Evolutionary conservation across 352 stramenopile genomes (phyloP).

Genomic region (Pythium vanterpoolii): DNA sequence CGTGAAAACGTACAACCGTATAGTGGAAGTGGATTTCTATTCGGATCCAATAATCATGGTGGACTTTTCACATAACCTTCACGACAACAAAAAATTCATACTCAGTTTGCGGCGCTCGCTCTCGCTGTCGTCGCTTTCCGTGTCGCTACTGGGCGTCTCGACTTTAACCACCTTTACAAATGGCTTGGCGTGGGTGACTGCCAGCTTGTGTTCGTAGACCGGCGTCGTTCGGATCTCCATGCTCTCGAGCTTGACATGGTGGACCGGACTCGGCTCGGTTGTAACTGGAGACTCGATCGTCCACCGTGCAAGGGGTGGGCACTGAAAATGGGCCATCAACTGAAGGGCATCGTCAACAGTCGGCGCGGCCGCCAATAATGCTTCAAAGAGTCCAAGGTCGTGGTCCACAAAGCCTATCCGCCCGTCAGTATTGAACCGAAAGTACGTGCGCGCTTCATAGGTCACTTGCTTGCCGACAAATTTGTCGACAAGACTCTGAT

Average conservation of each 20-base stretch:
- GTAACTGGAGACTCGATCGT: constrained; percentile 1
- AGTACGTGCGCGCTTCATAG: constrained; percentile 21
- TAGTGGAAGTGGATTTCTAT: too few relatives aligned
- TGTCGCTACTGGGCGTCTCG: constrained; percentile 5
- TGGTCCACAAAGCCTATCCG: constrained; percentile 19
- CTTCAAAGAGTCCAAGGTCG: constrained; percentile 16
- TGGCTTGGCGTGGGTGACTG: background rate
- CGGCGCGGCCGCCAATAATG: constrained; percentile 1
- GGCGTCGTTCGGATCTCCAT: background rate
- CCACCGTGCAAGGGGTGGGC: constrained; percentile 8
- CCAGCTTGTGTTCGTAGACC: background rate
- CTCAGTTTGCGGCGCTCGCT: constrained; percentile 20
- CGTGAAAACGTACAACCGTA: too few relatives aligned
- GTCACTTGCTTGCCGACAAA: constrained; percentile 22
- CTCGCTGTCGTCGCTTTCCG: constrained; percentile 16
- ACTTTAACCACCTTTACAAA: background rate
- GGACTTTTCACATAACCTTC: too few relatives aligned
- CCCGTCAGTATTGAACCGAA: constrained; percentile 26
- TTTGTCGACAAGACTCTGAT: constrained; percentile 19
- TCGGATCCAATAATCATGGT: too few relatives aligned
- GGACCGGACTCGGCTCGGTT: background rate
- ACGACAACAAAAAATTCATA: constrained; percentile 24
- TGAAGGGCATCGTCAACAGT: constrained; percentile 1
- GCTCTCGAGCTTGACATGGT: constrained; percentile 12
- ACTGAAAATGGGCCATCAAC: constrained; percentile 15